phyloP scores from a whole-genome alignment of 768 basidiomycete species.

The Hypholoma sublateritium region DNA sequence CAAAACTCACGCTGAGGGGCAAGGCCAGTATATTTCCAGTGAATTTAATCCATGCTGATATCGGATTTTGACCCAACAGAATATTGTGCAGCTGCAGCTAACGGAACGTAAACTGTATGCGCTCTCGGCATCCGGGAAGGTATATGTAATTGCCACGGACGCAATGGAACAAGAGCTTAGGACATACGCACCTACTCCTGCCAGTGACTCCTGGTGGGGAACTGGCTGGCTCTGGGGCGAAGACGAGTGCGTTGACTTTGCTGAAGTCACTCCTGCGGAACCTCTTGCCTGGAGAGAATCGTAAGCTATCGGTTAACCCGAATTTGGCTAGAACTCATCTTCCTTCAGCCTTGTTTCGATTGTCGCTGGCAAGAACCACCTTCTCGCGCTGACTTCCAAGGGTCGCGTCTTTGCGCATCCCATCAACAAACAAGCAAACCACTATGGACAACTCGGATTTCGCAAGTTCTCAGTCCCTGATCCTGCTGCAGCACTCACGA shows the following conservation, averaged over 20 bases:
- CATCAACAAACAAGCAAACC: constrained; percentile 71
- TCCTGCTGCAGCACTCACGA: constrained; percentile 24
- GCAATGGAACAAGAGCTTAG: constrained; percentile 44
- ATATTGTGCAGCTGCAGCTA: constrained; percentile 63
- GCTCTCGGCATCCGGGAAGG: constrained; percentile 71
- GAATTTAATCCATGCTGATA: neutral
- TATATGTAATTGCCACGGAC: constrained; percentile 67
- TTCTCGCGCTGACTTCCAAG: constrained; percentile 68
- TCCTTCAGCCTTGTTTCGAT: constrained; percentile 66
- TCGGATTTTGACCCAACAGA: constrained; percentile 39
- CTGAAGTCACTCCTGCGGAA: constrained; percentile 59
- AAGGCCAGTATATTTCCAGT: constrained; percentile 47
- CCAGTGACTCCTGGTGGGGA: constrained; percentile 59
- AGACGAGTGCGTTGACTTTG: constrained; percentile 51
- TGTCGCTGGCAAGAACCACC: constrained; percentile 68
- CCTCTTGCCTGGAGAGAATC: constrained; percentile 64
- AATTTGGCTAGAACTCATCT: neutral
- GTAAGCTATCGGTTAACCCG: constrained; percentile 34
- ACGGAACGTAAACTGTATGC: constrained; percentile 70
- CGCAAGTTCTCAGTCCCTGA: constrained; percentile 57
- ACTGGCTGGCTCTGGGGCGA: constrained; percentile 60
- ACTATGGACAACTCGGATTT: constrained; percentile 82
- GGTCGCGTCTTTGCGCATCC: constrained; percentile 84
- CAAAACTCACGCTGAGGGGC: constrained; percentile 57
- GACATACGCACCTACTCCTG: constrained; percentile 37